phyloP scores from a whole-genome alignment of 163 green algal genomes.

The Scenedesmus sp. region DNA sequence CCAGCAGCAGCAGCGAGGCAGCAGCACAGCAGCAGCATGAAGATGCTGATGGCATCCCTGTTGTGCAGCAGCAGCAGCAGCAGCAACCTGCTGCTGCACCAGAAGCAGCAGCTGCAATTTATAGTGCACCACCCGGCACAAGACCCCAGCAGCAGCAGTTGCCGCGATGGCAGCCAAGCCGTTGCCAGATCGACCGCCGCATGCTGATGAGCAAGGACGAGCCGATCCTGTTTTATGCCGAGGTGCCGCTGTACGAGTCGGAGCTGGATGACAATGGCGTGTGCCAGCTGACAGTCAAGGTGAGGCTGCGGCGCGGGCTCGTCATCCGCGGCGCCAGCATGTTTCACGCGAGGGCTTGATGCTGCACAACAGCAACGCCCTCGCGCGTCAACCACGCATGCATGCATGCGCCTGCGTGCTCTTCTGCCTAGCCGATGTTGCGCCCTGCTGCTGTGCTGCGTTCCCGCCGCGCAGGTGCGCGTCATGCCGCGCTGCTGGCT shows the following conservation, averaged over 20 bases:
- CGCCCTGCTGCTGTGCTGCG: not conserved
- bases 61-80: not conserved
- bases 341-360: no score
- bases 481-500: slow-evolving; percentile 98
- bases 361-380: not conserved
- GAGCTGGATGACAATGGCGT: slow-evolving; percentile 98
- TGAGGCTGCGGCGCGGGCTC: slow-evolving; percentile 45
- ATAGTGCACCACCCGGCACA: slow-evolving; percentile 14
- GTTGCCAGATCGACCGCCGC: slow-evolving; percentile 77
- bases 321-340: no score
- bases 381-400: not conserved
- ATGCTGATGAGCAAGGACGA: slow-evolving; percentile 90
- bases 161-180: slow-evolving; percentile 68
- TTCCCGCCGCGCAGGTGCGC: slow-evolving; percentile 73
- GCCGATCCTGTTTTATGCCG: slow-evolving; percentile 96
- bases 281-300: slow-evolving; percentile 64
- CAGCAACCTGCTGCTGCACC: slow-evolving; percentile 2
- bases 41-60: no score
- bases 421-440: not conserved
- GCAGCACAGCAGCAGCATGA: slow-evolving; percentile 28
- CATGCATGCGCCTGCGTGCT: not conserved
- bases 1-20: slow-evolving; percentile 39
- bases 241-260: slow-evolving; percentile 92
- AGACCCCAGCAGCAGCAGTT: slow-evolving; percentile 19
- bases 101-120: not conserved